Evolutionary conservation across 163 green algal genomes (phyloP), one percentile per base, ranked within the genome.

Genomic region (Scenedesmus sp.): DNA sequence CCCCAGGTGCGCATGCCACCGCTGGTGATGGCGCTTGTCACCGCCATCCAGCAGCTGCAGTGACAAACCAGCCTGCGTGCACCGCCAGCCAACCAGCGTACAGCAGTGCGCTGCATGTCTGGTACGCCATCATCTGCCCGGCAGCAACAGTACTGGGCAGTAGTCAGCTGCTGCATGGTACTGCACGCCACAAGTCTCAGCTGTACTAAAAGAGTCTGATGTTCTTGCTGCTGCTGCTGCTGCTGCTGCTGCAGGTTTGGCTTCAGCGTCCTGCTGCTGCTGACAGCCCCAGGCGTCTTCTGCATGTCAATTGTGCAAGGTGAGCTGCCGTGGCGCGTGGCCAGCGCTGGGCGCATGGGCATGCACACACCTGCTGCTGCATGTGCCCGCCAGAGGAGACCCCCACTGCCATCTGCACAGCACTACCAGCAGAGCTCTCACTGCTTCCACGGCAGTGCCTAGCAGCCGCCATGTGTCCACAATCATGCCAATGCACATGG

Each of bases 241-340:
- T 43, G 30, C 43, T 89, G 37, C 53, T 82, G 42, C 51, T 89
- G 84, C 6, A 93, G 96, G 65, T 98, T 97, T 84, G 97, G 96
- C 85, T 91, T 92, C 91, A 84, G 90, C 89, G 53, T 94, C 43
- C 90, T 94, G 46, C 93, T 96, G 89, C 89, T 97, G 80, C 43
- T 96, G 20, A 97, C 94, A 26, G 93, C 94, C 0, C 94, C 94
- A 16, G 92, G 93, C 85, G 91, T 96, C 40, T 98, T 98, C 91
- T 94, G 93, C 87, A 99, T 99, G 93, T 91, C 95, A 15, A 79
- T 98, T 13, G 83, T 72, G 59, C 49, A 81, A 61, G 83, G 83
- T 72, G 59, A 72, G 59, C 59, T 12, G 59, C 59, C 33, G 16
- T 35, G 12, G 22, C 13, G 59, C 22, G 22, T 35, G 59, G 9